Base-by-base conservation (phyloP, 2,329 filamentous ascomycete species). In the Scedosporium minutisporum region DNA sequence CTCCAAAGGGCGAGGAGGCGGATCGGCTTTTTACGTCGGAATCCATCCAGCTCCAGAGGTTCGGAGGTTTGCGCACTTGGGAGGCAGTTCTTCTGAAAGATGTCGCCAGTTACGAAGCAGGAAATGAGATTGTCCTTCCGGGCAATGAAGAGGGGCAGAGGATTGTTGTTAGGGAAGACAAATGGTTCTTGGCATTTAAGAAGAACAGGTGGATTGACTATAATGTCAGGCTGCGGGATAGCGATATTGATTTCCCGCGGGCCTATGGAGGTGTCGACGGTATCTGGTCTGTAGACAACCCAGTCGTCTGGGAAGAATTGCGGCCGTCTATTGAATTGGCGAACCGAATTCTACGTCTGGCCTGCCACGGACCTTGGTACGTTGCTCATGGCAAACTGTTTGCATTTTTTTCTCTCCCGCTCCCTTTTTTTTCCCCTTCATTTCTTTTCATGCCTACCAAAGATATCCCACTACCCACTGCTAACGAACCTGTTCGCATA, bases 261-360 rank as follows among this genome's bases (percentile, higher is more conserved):
- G 42, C 10, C 27, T 29, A 33, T n/a, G 58, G 41, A 33, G 18
- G 18, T 6, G 2, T 10, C 10, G 21, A 55, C 9, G 33, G 46
- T 3, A 33, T 57, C 14, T 66, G 64, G 61, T 60, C 57, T 18
- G 63, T 61, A 3, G 58, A 65, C 5, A 62, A 67, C 25, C 61
- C 42, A 0, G 6, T 4, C 0, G 33, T 67, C 1, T 67, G 66
- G 66, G 12, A 7, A 6, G 55, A 62, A 33, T 27, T 67, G 3
- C n/a, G 57, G 4, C 51, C 63, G 23, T 53, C 38, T 6, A 61
- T 67, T 4, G 65, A 67, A 41, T 10, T 67, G 16, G 62, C 64
- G 2, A 61, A 66, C 14, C 58, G 64, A 6, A 64, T 67, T 1
- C 29, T 67, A 5, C 48, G 62, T 4, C 18, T 21, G 4, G 55